phyloP scores from a whole-genome alignment of 768 basidiomycete species.

The Galerina sulciceps region DNA sequence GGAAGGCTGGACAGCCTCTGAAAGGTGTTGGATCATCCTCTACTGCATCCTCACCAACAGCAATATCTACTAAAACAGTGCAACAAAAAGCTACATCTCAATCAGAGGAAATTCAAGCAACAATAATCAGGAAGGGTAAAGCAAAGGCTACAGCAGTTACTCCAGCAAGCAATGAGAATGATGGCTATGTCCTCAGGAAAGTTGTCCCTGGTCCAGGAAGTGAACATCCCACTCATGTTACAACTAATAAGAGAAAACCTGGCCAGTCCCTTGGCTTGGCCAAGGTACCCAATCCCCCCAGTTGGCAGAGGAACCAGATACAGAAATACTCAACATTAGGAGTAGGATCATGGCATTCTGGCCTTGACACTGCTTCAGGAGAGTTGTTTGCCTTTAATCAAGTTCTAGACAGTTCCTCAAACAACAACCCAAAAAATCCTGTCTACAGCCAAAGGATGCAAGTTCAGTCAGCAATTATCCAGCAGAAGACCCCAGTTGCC shows the following conservation, averaged over 20 bases:
- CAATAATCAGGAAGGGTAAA: not conserved
- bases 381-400: too few relatives aligned
- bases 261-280: not conserved
- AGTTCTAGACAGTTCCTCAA: too few relatives aligned
- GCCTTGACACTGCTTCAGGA: too few relatives aligned
- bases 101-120: too few relatives aligned
- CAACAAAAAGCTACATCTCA: not conserved
- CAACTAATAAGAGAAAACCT: constrained; percentile 15
- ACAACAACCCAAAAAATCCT: too few relatives aligned
- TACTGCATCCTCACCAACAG: not conserved
- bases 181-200: not conserved
- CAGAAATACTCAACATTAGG: not conserved
- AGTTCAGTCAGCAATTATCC: too few relatives aligned
- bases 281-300: not conserved
- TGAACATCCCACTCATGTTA: not conserved
- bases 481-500: too few relatives aligned
- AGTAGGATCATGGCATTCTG: not conserved
- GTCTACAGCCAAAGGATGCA: too few relatives aligned
- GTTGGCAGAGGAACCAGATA: not conserved
- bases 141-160: not conserved
- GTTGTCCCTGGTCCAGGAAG: not conserved
- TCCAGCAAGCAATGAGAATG: not conserved
- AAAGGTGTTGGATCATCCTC: not conserved
- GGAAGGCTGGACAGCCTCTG: constrained; percentile 1
- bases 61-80: not conserved